phyloP scores from a whole-genome alignment of 2,329 filamentous ascomycete species.

The Hymenoscyphus linearis region DNA sequence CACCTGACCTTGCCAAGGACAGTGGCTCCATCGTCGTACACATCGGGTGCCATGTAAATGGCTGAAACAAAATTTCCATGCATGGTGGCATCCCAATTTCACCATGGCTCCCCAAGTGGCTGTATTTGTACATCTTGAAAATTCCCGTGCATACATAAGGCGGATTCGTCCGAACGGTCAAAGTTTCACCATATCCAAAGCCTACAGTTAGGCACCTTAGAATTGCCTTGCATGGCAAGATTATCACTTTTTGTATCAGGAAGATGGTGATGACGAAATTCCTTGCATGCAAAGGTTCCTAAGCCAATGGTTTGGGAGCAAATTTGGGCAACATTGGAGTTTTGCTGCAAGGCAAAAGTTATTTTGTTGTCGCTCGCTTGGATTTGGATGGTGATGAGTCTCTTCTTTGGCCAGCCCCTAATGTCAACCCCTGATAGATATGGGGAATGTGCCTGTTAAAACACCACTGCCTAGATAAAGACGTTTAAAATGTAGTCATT shows the following conservation, averaged over 20 bases:
- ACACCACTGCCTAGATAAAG: background rate
- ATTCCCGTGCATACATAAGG: background rate
- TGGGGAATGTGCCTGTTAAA: no score
- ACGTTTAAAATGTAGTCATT: background rate
- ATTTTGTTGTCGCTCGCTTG: background rate
- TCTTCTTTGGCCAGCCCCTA: background rate
- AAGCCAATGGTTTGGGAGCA: background rate
- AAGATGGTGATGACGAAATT: background rate
- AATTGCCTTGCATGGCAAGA: background rate
- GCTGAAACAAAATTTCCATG: background rate
- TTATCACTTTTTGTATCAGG: background rate
- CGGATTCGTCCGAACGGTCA: background rate
- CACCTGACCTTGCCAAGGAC: background rate
- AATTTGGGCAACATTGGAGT: background rate
- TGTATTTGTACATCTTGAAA: background rate
- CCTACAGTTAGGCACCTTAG: background rate
- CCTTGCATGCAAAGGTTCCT: background rate
- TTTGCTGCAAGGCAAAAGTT: background rate
- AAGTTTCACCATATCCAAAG: background rate
- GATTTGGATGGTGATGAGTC: background rate
- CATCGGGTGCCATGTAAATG: no score
- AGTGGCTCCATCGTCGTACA: background rate
- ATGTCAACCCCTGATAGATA: background rate
- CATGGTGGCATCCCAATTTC: background rate
- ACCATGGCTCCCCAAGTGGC: background rate